Percentiles rank a stretch among this genome's conserved stretches.
Evolutionary conservation across 78 protist genomes (phyloP).

Genomic region (Cavenderia fasciculata): DNA sequence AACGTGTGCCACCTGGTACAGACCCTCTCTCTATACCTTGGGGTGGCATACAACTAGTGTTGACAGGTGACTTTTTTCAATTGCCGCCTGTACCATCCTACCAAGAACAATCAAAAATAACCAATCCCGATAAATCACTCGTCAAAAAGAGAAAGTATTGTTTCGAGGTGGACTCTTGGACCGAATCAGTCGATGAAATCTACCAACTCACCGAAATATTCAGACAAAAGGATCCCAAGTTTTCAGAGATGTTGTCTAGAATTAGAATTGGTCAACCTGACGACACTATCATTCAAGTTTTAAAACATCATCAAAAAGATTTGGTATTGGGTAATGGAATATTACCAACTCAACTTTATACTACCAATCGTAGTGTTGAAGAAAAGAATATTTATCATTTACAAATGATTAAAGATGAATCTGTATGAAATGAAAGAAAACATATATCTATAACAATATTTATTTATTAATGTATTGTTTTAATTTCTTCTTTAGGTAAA

Average conservation of each 20-base stretch:
- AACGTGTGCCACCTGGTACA: not conserved
- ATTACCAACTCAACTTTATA: conserved; percentile 39
- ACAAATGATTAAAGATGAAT: not conserved
- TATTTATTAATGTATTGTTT: too few species aligned
- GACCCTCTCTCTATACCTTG: conserved; percentile 60
- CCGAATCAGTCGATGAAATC: not conserved
- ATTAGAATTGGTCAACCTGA: conserved; percentile 33
- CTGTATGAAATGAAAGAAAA: too few species aligned
- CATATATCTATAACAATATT: too few species aligned
- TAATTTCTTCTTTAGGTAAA: too few species aligned
- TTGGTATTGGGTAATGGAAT: conserved; percentile 20
- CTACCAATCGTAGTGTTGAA: conserved; percentile 35
- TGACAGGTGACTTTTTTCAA: conserved; percentile 90
- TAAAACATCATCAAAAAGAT: conserved; percentile 1
- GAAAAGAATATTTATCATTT: conserved; percentile 27
- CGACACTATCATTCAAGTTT: not conserved
- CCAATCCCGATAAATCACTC: not conserved
- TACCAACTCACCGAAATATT: conserved; percentile 28
- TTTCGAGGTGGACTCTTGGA: conserved; percentile 65
- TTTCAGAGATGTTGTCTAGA: conserved; percentile 1
- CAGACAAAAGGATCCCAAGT: conserved; percentile 37
- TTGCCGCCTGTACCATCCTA: conserved; percentile 87
- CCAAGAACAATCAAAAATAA: not conserved
- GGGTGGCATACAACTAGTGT: conserved; percentile 89
- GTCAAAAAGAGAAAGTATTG: conserved; percentile 33